Evolutionary conservation across 139 green algal genomes (phyloP).

Genomic region (Astrephomene gubernaculifera): DNA sequence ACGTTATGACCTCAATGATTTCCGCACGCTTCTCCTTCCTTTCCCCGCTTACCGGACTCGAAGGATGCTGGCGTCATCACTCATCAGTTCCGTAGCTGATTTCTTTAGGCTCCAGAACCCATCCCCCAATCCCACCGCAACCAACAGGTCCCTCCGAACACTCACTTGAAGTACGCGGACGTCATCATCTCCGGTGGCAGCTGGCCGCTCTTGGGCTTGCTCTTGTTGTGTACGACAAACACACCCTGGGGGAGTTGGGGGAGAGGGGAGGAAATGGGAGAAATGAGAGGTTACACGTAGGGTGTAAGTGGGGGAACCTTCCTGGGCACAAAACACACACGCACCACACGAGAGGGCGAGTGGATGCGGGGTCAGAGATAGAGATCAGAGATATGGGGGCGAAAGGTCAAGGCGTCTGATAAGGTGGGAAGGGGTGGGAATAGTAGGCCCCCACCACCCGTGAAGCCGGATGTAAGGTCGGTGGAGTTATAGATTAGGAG

Average conservation of each 20-base stretch:
- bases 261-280: background rate
- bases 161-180: conserved; percentile 35
- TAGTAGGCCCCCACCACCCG: background rate
- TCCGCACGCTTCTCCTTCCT: background rate
- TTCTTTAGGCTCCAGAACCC: background rate
- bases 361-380: background rate
- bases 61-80: background rate
- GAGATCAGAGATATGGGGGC: background rate
- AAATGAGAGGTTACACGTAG: too few relatives aligned
- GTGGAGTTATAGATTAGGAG: background rate
- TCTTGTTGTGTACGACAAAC: conserved; percentile 48
- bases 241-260: conserved; percentile 9
- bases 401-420: background rate
- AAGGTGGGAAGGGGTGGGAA: background rate
- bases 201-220: conserved; percentile 8
- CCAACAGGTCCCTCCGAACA: background rate
- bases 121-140: background rate
- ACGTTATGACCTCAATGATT: background rate
- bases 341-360: too few relatives aligned
- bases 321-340: too few relatives aligned
- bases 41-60: background rate
- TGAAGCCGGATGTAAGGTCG: background rate
- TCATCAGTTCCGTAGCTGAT: background rate
- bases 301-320: too few relatives aligned
- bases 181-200: conserved; percentile 24